Conservation (phyloP, 2,329 filamentous ascomycete species). For the Trematosphaeria pertusa region DNA sequence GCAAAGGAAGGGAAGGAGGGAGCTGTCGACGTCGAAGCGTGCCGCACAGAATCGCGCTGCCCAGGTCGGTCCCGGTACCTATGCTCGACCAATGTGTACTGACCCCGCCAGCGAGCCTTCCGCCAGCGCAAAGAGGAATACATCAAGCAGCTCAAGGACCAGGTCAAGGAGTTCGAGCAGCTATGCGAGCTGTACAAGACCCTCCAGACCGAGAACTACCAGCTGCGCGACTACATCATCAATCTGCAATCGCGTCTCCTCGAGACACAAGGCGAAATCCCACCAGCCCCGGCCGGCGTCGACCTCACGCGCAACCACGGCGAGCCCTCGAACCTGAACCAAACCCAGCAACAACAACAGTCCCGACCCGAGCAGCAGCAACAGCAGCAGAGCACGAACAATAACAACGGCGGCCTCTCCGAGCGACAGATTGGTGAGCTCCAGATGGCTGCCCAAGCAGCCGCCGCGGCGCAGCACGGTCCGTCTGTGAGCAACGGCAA, state of each 20-base stretch:
- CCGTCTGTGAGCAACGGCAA: conserved; percentile 38
- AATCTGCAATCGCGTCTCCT: conserved; percentile 86
- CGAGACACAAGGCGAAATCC: conserved; percentile 82
- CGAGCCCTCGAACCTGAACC: conserved; percentile 34
- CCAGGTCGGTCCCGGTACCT: conserved; percentile 69
- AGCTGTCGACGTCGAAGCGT: conserved; percentile 93
- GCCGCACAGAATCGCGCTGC: conserved; percentile 96
- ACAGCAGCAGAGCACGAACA: conserved; percentile 31
- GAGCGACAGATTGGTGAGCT: conserved; percentile 48
- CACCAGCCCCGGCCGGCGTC: conserved; percentile 81
- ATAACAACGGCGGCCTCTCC: conserved; percentile 43
- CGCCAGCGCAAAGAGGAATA: conserved; percentile 97
- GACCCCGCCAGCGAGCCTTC: conserved; percentile 77
- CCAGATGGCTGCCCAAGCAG: conserved; percentile 47
- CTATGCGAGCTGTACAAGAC: conserved; percentile 80
- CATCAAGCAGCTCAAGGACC: conserved; percentile 95
- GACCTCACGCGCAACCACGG: conserved; percentile 67
- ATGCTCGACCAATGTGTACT: conserved; percentile 18
- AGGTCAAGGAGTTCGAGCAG: conserved; percentile 80
- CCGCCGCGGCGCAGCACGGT: conserved; percentile 42
- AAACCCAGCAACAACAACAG: conserved; percentile 22
- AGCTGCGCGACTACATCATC: conserved; percentile 90
- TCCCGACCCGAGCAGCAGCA: conserved; percentile 26
- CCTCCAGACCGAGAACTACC: conserved; percentile 88
- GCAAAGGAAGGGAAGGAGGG: conserved; percentile 73